These are phyloP conservation scores for Pseudogymnoascus verrucosus DNA, from an alignment of 2,329 filamentous ascomycete species.

Conservation along the genomic window DNA sequence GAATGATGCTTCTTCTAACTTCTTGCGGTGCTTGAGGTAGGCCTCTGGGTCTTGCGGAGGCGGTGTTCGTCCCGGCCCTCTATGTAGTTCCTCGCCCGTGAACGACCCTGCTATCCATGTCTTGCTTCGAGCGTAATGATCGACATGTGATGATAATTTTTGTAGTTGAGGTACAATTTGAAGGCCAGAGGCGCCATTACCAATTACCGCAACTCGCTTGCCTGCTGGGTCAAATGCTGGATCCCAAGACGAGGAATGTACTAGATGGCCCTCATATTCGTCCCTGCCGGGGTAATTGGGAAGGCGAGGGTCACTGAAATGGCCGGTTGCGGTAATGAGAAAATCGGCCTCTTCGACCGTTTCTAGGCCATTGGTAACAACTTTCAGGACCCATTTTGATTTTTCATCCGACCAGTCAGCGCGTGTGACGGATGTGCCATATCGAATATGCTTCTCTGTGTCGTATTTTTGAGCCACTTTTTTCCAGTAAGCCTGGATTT, in stretches of 20 bases:
- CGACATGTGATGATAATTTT: slow-evolving; percentile 39
- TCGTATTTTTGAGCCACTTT: slow-evolving; percentile 52
- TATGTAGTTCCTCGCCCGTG: slow-evolving; percentile 38
- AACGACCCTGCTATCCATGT: slow-evolving; percentile 62
- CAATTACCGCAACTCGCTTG: slow-evolving; percentile 49
- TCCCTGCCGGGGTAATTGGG: slow-evolving; percentile 27
- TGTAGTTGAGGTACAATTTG: slow-evolving; percentile 49
- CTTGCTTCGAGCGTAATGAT: slow-evolving; percentile 56
- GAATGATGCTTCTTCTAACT: slow-evolving; percentile 50
- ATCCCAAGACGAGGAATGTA: slow-evolving; percentile 54
- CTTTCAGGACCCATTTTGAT: slow-evolving; percentile 24
- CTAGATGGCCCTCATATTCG: slow-evolving; percentile 44
- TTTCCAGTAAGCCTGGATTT: slow-evolving; percentile 61
- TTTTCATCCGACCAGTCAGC: slow-evolving; percentile 26
- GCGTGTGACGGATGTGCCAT: slow-evolving; percentile 29
- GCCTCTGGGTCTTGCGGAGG: slow-evolving; percentile 42
- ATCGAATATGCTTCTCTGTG: slow-evolving; percentile 48
- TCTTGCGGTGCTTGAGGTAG: slow-evolving; percentile 52
- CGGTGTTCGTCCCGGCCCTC: slow-evolving; percentile 41
- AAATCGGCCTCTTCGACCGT: slow-evolving; percentile 32
- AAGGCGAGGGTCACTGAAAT: slow-evolving; percentile 12
- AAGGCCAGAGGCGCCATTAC: slow-evolving; percentile 53
- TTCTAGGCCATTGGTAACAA: slow-evolving; percentile 25
- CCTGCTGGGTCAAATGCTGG: slow-evolving; percentile 40
- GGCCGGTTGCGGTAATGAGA: slow-evolving; percentile 41